phyloP scores from a whole-genome alignment of 441 rosid species.

The Aleurites moluccanus region DNA sequence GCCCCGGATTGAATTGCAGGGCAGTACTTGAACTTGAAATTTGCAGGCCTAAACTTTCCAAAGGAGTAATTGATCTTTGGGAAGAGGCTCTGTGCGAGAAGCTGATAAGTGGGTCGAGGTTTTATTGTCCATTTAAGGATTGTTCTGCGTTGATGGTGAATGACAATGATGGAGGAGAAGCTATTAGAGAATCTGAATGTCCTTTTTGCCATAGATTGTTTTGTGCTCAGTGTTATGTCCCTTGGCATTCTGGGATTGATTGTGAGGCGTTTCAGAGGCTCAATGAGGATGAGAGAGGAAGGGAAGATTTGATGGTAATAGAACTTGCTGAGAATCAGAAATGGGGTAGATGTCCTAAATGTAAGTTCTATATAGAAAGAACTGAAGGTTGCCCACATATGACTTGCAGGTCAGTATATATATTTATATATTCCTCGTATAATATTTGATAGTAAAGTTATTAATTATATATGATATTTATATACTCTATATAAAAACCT shows the following conservation, averaged over 20 bases:
- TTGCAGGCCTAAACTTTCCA: constrained; percentile 32
- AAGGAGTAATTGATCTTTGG: constrained; percentile 38
- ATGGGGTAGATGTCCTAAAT: constrained; percentile 46
- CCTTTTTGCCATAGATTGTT: constrained; percentile 47
- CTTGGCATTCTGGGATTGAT: constrained; percentile 46
- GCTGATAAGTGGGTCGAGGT: constrained; percentile 20
- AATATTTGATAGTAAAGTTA: too few species aligned
- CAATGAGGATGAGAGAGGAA: constrained; percentile 38
- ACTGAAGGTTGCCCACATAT: constrained; percentile 45
- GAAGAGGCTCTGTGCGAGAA: constrained; percentile 35
- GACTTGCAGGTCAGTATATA: constrained; percentile 41
- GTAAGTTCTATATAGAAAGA: constrained; percentile 48
- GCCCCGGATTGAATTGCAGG: constrained; percentile 41
- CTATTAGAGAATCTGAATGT: constrained; percentile 38
- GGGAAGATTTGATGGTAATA: constrained; percentile 41
- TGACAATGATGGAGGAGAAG: constrained; percentile 27
- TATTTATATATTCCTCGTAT: too few species aligned
- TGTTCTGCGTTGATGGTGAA: constrained; percentile 38
- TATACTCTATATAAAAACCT: too few species aligned
- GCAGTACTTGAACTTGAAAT: constrained; percentile 32
- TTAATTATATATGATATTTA: too few species aligned
- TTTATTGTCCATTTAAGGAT: constrained; percentile 48
- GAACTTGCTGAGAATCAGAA: constrained; percentile 37
- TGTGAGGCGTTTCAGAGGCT: constrained; percentile 36
- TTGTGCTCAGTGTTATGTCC: constrained; percentile 42